Evolutionary conservation across 2,329 filamentous ascomycete genomes (phyloP).

Genomic region (Pyricularia grisea): DNA sequence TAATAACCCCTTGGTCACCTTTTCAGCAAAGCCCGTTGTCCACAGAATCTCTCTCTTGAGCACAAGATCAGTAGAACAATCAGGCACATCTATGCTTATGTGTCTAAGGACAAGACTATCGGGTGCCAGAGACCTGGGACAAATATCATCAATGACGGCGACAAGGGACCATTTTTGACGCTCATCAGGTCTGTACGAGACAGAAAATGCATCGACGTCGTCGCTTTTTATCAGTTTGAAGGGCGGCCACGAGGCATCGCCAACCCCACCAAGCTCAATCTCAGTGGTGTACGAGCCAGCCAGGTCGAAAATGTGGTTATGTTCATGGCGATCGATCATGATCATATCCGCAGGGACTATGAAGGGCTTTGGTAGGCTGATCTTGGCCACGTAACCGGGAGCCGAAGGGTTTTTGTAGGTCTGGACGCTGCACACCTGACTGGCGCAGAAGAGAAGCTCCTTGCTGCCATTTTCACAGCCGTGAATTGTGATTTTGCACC

Average conservation of each 20-base stretch:
- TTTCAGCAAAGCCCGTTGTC: constrained; percentile 29
- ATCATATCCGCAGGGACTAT: constrained; percentile 42
- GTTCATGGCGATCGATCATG: constrained; percentile 35
- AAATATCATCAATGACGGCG: constrained; percentile 30
- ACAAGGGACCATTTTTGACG: constrained; percentile 25
- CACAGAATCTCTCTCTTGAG: constrained; percentile 40
- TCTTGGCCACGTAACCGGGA: constrained; percentile 34
- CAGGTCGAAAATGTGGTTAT: constrained; percentile 33
- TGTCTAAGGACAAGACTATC: constrained; percentile 25
- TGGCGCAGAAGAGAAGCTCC: constrained; percentile 41
- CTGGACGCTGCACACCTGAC: constrained; percentile 42
- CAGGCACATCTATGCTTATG: constrained; percentile 16
- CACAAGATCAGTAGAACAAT: constrained; percentile 30
- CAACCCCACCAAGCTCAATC: constrained; percentile 42
- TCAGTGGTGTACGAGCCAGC: constrained; percentile 39
- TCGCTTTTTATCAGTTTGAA: constrained; percentile 25
- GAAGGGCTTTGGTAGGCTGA: constrained; percentile 40
- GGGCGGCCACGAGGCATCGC: constrained; percentile 42
- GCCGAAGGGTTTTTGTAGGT: constrained; percentile 38
- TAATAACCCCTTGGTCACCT: constrained; percentile 11
- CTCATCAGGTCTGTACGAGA: neutral
- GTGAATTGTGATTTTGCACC: constrained; percentile 33
- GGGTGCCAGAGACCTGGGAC: constrained; percentile 24
- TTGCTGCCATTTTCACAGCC: constrained; percentile 22
- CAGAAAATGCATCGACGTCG: constrained; percentile 13